Conservation (phyloP, 345 rosid genomes). For the Cochlearia excelsa region DNA sequence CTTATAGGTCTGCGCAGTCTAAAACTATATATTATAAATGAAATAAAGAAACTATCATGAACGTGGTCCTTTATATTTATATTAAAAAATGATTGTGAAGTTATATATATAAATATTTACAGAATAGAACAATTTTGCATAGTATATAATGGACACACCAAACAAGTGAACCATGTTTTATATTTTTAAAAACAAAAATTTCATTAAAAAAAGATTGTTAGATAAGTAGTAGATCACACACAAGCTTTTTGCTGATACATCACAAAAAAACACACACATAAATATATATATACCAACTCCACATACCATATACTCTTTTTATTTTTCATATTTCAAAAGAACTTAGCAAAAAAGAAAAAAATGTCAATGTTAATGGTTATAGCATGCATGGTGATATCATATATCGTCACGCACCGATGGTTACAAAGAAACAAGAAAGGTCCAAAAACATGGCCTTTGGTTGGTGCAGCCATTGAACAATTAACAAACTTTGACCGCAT, state of each 20-base stretch:
- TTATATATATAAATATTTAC: too few species aligned
- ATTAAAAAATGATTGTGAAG: too few species aligned
- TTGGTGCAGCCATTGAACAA: constrained; percentile 90
- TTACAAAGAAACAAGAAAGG: constrained; percentile 65
- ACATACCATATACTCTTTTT: constrained; percentile 7
- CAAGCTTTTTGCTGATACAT: constrained; percentile 25
- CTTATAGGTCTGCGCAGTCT: constrained; percentile 24
- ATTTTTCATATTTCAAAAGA: constrained; percentile 18
- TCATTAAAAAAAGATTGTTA: constrained; percentile 37
- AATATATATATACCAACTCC: constrained; percentile 19
- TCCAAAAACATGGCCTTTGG: constrained; percentile 90
- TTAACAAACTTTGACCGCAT: constrained; percentile 67
- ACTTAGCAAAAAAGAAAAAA: background rate
- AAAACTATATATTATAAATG: background rate
- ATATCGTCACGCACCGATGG: constrained; percentile 73
- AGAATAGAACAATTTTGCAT: too few species aligned
- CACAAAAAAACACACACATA: constrained; percentile 4
- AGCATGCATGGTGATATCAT: constrained; percentile 51
- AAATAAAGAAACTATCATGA: constrained; percentile 1
- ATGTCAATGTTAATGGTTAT: constrained; percentile 41
- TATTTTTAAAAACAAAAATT: background rate
- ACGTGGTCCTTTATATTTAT: background rate
- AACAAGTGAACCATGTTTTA: constrained; percentile 23
- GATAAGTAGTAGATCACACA: constrained; percentile 37
- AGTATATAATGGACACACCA: constrained; percentile 5